Conservation (phyloP, 306 rosid species). For the Acacia confusa region DNA sequence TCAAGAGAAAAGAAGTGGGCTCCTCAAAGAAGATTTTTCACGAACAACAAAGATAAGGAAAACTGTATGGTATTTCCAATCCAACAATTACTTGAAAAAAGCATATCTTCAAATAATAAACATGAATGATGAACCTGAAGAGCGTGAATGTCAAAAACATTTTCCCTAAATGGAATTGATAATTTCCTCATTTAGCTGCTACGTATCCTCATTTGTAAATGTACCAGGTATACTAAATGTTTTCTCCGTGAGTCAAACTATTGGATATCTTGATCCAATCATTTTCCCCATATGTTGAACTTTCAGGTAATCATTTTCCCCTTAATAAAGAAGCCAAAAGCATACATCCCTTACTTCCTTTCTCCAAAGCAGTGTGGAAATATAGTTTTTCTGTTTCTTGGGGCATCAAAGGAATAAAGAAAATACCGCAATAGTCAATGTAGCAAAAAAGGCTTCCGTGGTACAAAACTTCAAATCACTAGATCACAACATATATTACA, state of each 20-base stretch:
- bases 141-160: conserved; percentile 95
- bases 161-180: too few species aligned
- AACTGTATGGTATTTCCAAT: background rate
- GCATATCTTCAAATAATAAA: conserved; percentile 28
- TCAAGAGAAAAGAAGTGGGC: too few species aligned
- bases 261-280: too few species aligned
- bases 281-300: too few species aligned
- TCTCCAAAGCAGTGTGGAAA: background rate
- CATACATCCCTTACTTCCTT: background rate
- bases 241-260: too few species aligned
- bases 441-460: conserved; percentile 10
- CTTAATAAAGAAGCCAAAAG: background rate
- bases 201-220: too few species aligned
- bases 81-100: conserved; percentile 24
- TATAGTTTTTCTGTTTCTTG: background rate
- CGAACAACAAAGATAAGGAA: conserved; percentile 22
- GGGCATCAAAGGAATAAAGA: conserved; percentile 11
- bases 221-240: too few species aligned
- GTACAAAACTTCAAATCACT: background rate
- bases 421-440: background rate
- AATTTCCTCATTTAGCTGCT: too few species aligned
- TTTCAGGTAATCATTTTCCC: conserved; percentile 7
- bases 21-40: too few species aligned
- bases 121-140: conserved; percentile 64
- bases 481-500: background rate